Percentiles rank a stretch among this genome's conserved stretches.
Evolutionary conservation across 306 rosid genomes (phyloP).

Genomic region (Cicer chorassanicum): DNA sequence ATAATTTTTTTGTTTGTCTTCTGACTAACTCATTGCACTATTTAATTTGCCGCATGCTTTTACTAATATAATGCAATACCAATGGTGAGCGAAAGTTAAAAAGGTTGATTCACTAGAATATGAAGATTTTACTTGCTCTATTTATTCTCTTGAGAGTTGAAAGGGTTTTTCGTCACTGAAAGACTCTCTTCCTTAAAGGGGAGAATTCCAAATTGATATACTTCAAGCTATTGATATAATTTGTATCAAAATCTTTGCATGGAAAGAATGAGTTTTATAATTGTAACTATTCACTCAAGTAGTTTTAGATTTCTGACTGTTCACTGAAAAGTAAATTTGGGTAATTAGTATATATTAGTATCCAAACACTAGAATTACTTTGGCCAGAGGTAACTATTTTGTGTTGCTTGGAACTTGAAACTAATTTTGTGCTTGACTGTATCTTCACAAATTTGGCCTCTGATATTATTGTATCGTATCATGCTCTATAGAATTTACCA

Average conservation of each 20-base stretch:
- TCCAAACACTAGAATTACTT: constrained; percentile 4
- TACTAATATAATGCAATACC: not conserved
- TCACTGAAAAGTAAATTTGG: not conserved
- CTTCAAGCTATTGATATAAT: not conserved
- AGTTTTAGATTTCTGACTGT: not conserved
- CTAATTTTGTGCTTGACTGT: constrained; percentile 16
- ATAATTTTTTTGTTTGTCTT: not conserved
- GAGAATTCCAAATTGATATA: not conserved
- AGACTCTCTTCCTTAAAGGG: not conserved
- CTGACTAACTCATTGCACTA: not conserved
- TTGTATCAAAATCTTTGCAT: not conserved
- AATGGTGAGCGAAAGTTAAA: not conserved
- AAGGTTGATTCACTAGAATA: not conserved
- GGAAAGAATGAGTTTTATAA: not conserved
- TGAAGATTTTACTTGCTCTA: not conserved
- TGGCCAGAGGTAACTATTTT: not conserved
- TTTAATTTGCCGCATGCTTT: not conserved
- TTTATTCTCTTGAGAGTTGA: not conserved
- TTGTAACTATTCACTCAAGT: not conserved
- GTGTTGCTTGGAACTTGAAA: constrained; percentile 20
- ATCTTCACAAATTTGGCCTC: constrained; percentile 4
- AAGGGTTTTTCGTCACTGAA: not conserved
- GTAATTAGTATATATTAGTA: not conserved
- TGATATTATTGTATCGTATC: not conserved
- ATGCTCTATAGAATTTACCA: constrained; percentile 1